Conservation (phyloP, 2,329 filamentous ascomycete genomes). For the Colletotrichum australisinense region DNA sequence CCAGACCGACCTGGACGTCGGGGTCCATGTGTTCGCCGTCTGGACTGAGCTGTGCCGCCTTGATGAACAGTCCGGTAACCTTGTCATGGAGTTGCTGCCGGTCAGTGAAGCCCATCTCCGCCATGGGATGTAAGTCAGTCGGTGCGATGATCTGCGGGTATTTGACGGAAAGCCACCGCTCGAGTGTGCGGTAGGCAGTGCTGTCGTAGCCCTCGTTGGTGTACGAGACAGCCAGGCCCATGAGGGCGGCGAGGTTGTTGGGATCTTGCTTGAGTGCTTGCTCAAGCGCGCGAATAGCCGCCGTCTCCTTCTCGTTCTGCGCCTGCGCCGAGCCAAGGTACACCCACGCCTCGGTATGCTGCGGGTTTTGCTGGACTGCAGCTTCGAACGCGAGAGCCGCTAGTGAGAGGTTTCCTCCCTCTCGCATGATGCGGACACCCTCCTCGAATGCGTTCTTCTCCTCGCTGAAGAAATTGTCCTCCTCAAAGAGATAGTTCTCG, state of each 20-base stretch:
- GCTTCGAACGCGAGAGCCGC: constrained; percentile 96
- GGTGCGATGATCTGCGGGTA: constrained; percentile 86
- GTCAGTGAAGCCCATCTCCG: constrained; percentile 95
- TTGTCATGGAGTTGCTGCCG: constrained; percentile 89
- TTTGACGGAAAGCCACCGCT: constrained; percentile 96
- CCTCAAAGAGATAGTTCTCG: constrained; percentile 94
- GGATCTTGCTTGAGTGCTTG: constrained; percentile 90
- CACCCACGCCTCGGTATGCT: constrained; percentile 93
- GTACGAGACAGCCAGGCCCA: constrained; percentile 96
- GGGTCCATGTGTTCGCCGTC: constrained; percentile 97
- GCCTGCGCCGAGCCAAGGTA: constrained; percentile 92
- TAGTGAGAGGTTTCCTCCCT: constrained; percentile 92
- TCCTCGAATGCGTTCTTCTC: constrained; percentile 90
- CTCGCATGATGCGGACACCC: constrained; percentile 90
- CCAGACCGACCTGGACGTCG: constrained; percentile 96
- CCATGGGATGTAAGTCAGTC: constrained; percentile 76
- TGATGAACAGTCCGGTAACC: constrained; percentile 90
- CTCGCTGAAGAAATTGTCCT: constrained; percentile 89
- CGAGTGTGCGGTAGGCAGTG: constrained; percentile 93
- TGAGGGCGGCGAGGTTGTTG: constrained; percentile 87
- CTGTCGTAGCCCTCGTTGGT: constrained; percentile 99
- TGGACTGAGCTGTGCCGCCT: constrained; percentile 90
- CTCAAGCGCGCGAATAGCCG: constrained; percentile 93
- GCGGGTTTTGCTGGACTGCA: constrained; percentile 88
- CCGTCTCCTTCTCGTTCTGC: constrained; percentile 98